Evolutionary conservation across 768 basidiomycete species (phyloP).

Genomic region (Kwoniella sp.): DNA sequence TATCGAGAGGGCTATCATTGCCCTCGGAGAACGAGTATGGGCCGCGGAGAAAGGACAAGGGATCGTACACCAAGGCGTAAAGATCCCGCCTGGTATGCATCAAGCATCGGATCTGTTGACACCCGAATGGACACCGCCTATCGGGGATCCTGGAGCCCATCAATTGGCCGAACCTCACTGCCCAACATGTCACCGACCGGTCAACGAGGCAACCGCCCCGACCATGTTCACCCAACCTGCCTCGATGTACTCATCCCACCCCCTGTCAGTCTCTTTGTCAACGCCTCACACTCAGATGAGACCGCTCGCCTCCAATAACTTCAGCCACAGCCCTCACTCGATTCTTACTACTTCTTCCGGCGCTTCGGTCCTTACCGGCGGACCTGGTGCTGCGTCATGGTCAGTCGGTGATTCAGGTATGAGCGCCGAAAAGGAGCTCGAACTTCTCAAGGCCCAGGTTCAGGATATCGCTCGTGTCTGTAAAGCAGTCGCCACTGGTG

Average conservation of each 20-base stretch:
- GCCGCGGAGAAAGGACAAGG: slow-evolving; percentile 26
- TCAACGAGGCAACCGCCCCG: slow-evolving; percentile 5
- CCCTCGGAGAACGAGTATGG: slow-evolving; percentile 39
- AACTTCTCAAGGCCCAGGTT: slow-evolving; percentile 78
- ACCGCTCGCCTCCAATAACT: slow-evolving; percentile 4
- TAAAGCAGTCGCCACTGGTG: slow-evolving; percentile 75
- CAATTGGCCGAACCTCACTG: slow-evolving; percentile 17
- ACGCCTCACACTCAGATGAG: slow-evolving; percentile 33
- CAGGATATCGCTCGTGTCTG: slow-evolving; percentile 79
- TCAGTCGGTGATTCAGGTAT: slow-evolving; percentile 42
- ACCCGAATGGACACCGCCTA: slow-evolving; percentile 48
- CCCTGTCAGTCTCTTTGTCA: slow-evolving; percentile 33
- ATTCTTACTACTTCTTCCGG: slow-evolving; percentile 36
- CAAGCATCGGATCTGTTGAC: slow-evolving; percentile 28
- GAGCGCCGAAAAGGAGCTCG: slow-evolving; percentile 65
- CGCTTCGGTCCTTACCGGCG: slow-evolving; percentile 34
- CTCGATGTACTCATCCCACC: slow-evolving; percentile 28
- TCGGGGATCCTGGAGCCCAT: slow-evolving; percentile 1
- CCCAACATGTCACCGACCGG: slow-evolving; percentile 36
- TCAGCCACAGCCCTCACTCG: slow-evolving; percentile 14
- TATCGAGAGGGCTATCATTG: slow-evolving; percentile 44
- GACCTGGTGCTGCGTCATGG: slow-evolving; percentile 39
- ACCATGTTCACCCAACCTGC: background rate
- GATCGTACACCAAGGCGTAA: slow-evolving; percentile 13
- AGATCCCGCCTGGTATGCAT: slow-evolving; percentile 18